Percentiles rank a stretch among this genome's conserved stretches.
These are phyloP conservation scores for Colletotrichum sp. DNA, from an alignment of 2,329 filamentous ascomycete species.

Conservation along the genomic window DNA sequence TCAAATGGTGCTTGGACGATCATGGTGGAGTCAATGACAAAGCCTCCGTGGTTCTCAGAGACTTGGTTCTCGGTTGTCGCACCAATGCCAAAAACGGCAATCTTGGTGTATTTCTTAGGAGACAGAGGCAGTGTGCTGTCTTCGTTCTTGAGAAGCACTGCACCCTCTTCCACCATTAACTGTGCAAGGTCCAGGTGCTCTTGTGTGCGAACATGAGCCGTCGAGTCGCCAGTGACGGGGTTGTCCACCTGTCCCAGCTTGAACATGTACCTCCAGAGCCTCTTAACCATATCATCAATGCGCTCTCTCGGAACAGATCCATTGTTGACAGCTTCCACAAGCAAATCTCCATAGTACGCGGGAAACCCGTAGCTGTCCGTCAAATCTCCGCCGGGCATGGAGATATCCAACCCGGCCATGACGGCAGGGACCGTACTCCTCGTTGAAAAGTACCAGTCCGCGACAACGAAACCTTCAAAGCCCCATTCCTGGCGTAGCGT, in stretches of 20 bases:
- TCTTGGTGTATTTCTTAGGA: constrained; percentile 37
- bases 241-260: not conserved
- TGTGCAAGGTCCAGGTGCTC: not conserved
- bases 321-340: constrained; percentile 59
- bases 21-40: not conserved
- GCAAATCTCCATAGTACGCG: not conserved
- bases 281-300: not conserved
- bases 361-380: not conserved
- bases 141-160: constrained; percentile 58
- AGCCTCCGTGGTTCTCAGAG: constrained; percentile 24
- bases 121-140: constrained; percentile 52
- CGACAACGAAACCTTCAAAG: constrained; percentile 16
- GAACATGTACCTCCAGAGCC: not conserved
- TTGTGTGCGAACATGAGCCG: not conserved
- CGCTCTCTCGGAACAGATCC: constrained; percentile 58
- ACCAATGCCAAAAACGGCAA: constrained; percentile 53
- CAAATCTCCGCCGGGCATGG: constrained; percentile 1
- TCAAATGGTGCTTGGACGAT: not conserved
- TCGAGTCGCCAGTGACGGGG: constrained; percentile 16
- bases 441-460: constrained; percentile 23
- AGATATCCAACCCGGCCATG: constrained; percentile 35
- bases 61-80: constrained; percentile 50
- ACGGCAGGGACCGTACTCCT: constrained; percentile 25
- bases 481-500: constrained; percentile 15
- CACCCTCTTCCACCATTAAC: not conserved